A percentile compares a stretch with the other conserved stretches of the same genome.
Evolutionary conservation across 2,329 filamentous ascomycete genomes (phyloP).

Genomic region (Claviceps purpurea): DNA sequence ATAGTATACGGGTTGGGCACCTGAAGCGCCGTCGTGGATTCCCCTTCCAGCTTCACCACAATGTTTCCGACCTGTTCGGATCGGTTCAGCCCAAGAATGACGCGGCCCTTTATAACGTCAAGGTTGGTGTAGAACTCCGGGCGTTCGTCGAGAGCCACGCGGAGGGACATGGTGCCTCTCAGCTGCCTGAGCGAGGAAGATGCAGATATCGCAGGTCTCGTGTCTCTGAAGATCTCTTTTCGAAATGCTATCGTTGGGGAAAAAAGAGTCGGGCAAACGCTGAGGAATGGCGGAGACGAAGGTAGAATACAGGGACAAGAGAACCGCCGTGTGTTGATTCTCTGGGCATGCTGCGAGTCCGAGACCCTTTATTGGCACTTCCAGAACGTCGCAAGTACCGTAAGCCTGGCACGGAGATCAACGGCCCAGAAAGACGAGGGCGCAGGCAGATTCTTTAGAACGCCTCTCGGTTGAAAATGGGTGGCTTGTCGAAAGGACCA

Average conservation of each 20-base stretch:
- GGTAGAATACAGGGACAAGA: neutral
- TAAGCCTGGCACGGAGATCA: too few relatives aligned
- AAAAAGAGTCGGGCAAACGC: neutral
- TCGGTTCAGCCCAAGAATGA: slow-evolving; percentile 45
- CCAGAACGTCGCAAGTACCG: too few relatives aligned
- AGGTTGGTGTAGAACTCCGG: slow-evolving; percentile 70
- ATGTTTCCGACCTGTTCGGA: slow-evolving; percentile 60
- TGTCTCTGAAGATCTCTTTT: neutral
- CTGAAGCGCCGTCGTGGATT: slow-evolving; percentile 54
- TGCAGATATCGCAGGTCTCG: neutral
- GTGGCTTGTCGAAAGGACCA: too few relatives aligned
- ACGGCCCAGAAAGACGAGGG: too few relatives aligned
- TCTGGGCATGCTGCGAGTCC: neutral
- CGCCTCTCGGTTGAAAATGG: too few relatives aligned
- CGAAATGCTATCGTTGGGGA: too few relatives aligned
- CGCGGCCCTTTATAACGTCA: slow-evolving; percentile 53
- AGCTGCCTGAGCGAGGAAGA: neutral
- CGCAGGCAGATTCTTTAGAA: too few relatives aligned
- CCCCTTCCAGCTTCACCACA: slow-evolving; percentile 72
- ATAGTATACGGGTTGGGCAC: slow-evolving; percentile 30
- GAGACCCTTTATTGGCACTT: neutral
- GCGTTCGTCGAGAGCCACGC: slow-evolving; percentile 51
- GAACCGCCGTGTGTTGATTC: neutral
- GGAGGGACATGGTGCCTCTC: slow-evolving; percentile 44
- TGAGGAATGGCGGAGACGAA: neutral